A percentile compares a stretch with the other conserved stretches of the same genome.
These are phyloP conservation scores for Gynochthodes officinalis DNA, from an alignment of 257 asterid species.

Conservation along the genomic window DNA sequence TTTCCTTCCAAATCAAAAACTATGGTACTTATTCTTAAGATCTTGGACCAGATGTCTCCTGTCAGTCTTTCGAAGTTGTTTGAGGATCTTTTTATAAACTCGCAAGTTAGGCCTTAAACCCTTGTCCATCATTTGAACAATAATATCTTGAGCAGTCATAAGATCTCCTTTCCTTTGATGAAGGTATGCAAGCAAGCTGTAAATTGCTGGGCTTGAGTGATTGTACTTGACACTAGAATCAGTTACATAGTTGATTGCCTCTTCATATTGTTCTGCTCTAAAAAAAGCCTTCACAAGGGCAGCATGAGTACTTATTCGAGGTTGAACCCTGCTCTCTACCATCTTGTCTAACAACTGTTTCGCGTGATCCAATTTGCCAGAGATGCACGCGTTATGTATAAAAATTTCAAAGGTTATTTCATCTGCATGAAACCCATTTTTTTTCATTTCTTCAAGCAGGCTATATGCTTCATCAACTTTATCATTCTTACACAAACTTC, in stretches of 20 bases:
- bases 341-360: conserved; percentile 44
- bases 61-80: conserved; percentile 40
- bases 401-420: conserved; percentile 62
- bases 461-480: conserved; percentile 35
- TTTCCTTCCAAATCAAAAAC: background rate
- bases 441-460: conserved; percentile 55
- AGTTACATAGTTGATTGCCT: conserved; percentile 48
- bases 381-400: conserved; percentile 38
- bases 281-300: conserved; percentile 45
- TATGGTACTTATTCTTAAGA: conserved; percentile 20
- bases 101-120: conserved; percentile 54
- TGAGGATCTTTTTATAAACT: conserved; percentile 39
- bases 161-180: conserved; percentile 47
- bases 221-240: conserved; percentile 35
- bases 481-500: conserved; percentile 52
- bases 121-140: conserved; percentile 72
- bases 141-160: conserved; percentile 43
- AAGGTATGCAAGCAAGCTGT: conserved; percentile 63
- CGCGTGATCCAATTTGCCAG: conserved; percentile 45
- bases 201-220: conserved; percentile 40
- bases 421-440: conserved; percentile 38
- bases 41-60: conserved; percentile 45
- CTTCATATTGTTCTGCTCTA: conserved; percentile 38
- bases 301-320: conserved; percentile 53
- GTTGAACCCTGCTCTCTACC: conserved; percentile 45